Evolutionary conservation across 441 rosid genomes (phyloP).

Genomic region (Croton laevigatus): DNA sequence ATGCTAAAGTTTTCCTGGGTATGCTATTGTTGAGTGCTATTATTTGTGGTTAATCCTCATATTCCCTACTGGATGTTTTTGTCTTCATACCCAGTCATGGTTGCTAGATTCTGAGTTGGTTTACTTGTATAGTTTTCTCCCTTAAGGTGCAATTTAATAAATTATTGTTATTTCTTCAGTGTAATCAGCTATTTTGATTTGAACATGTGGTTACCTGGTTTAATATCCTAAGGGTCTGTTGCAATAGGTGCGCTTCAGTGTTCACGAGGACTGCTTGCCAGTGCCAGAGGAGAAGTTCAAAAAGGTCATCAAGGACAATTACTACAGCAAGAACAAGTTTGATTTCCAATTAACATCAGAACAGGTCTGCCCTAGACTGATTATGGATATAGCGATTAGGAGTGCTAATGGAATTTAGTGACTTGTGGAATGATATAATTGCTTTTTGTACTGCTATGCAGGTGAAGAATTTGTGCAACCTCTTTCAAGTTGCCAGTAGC

Average conservation of each 20-base stretch:
- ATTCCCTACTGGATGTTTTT: background rate
- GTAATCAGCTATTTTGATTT: background rate
- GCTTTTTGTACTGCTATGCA: slow-evolving; percentile 14
- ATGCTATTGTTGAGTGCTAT: background rate
- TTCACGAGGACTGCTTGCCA: slow-evolving; percentile 29
- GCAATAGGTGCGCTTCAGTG: slow-evolving; percentile 29
- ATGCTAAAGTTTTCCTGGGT: background rate
- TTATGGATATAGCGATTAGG: background rate
- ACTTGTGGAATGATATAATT: background rate
- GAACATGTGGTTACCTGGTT: background rate
- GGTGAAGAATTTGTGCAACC: slow-evolving; percentile 30
- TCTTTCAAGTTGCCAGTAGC: slow-evolving; percentile 24
- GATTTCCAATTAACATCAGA: slow-evolving; percentile 23
- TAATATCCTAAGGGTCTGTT: background rate
- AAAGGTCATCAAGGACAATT: slow-evolving; percentile 30
- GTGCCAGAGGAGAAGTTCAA: slow-evolving; percentile 28
- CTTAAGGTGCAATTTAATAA: background rate
- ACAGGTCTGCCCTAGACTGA: slow-evolving; percentile 19
- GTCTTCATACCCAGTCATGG: background rate
- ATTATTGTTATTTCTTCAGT: background rate
- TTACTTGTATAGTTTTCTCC: background rate
- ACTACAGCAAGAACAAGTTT: slow-evolving; percentile 28
- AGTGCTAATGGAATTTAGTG: background rate
- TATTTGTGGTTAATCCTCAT: background rate
- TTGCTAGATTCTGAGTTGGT: background rate